Percentiles rank a stretch among this genome's conserved stretches.
phyloP scores from a whole-genome alignment of 208 protist species.

The Herpetomonas samuelpessoai region DNA sequence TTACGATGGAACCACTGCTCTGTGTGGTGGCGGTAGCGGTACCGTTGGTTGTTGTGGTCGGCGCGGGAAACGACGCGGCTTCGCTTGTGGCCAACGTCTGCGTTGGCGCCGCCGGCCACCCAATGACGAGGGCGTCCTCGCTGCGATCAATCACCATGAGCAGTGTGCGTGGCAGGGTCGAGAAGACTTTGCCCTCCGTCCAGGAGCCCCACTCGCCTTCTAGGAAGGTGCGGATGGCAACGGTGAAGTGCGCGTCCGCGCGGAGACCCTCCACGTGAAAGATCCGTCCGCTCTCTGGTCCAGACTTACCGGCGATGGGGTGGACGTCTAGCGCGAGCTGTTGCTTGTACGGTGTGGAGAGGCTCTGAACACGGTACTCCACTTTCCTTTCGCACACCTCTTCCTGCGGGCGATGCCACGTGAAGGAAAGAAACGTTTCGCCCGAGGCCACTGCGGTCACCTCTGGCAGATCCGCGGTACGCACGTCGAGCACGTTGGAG shows the following conservation, averaged over 20 bases:
- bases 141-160: constrained; percentile 76
- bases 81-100: constrained; percentile 1
- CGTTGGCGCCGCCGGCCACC: constrained; percentile 30
- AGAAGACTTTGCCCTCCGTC: constrained; percentile 67
- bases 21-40: too few relatives aligned
- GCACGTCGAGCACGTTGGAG: constrained; percentile 55
- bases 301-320: constrained; percentile 10
- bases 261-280: constrained; percentile 68
- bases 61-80: not conserved
- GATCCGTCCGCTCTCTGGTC: constrained; percentile 16
- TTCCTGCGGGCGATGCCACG: constrained; percentile 55
- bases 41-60: not conserved
- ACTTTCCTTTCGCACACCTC: constrained; percentile 54
- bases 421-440: constrained; percentile 81
- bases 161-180: constrained; percentile 32
- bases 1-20: not conserved
- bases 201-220: constrained; percentile 83
- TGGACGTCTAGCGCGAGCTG: constrained; percentile 30
- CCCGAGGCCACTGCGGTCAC: constrained; percentile 51
- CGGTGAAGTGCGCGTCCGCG: constrained; percentile 59
- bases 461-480: constrained; percentile 53
- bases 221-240: constrained; percentile 69
- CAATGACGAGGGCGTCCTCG: constrained; percentile 85
- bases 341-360: constrained; percentile 49
- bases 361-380: constrained; percentile 63